phyloP scores from a whole-genome alignment of 768 basidiomycete species.

The Daedaleopsis nitida region DNA sequence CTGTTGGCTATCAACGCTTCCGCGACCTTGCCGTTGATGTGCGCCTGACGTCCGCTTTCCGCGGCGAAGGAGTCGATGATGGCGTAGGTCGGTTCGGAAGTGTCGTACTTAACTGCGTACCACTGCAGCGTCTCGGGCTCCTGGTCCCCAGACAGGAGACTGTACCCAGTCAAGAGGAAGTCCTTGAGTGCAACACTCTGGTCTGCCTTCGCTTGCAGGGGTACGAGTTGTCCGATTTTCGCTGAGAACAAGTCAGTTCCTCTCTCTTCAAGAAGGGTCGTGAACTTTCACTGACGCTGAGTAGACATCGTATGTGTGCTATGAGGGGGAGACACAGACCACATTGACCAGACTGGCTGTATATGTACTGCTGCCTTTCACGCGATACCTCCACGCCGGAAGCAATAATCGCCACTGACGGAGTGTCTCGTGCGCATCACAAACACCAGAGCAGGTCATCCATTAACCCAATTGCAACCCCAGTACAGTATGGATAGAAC shows the following conservation, averaged over 20 bases:
- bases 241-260: conserved; percentile 8
- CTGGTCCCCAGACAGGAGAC: conserved; percentile 27
- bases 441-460: too few relatives aligned
- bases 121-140: conserved; percentile 43
- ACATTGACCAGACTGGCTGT: neutral
- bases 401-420: too few relatives aligned
- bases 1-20: conserved; percentile 37
- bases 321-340: neutral
- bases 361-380: neutral
- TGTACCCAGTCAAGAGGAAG: conserved; percentile 34
- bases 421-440: too few relatives aligned
- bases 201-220: conserved; percentile 31
- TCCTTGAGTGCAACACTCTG: conserved; percentile 28
- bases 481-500: too few relatives aligned
- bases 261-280: too few relatives aligned
- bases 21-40: conserved; percentile 39
- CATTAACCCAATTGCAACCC: too few relatives aligned
- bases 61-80: conserved; percentile 44
- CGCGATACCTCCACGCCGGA: too few relatives aligned
- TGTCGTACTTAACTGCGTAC: conserved; percentile 37
- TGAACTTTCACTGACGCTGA: neutral
- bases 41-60: conserved; percentile 36
- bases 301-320: conserved; percentile 4
- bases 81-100: conserved; percentile 29
- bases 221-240: conserved; percentile 32